phyloP scores from a whole-genome alignment of 2,329 filamentous ascomycete species.

The Cladosporium colombiae region DNA sequence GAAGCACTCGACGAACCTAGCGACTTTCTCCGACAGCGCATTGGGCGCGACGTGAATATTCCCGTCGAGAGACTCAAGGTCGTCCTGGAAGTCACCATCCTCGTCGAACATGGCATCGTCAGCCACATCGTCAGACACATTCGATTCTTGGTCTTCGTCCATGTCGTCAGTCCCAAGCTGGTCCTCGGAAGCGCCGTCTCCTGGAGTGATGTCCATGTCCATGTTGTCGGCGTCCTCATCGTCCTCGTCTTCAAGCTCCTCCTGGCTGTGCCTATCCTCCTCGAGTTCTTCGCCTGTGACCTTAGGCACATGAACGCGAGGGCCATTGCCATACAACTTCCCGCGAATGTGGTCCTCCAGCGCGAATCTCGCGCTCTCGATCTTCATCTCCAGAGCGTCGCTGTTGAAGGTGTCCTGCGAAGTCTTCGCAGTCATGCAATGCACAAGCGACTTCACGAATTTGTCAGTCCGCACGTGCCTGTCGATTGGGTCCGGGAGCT shows the following conservation, averaged over 20 bases:
- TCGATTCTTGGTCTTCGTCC: neutral
- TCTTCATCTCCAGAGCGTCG: slow-evolving; percentile 21
- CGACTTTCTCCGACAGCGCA: neutral
- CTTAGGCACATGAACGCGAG: neutral
- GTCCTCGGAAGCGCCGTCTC: neutral
- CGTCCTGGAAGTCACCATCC: neutral
- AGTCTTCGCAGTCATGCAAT: slow-evolving; percentile 23
- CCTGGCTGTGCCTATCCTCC: neutral
- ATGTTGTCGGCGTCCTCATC: neutral
- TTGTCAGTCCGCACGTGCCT: slow-evolving; percentile 20
- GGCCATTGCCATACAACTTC: slow-evolving; percentile 2
- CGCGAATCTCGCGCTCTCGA: slow-evolving; percentile 23
- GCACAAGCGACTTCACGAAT: slow-evolving; percentile 27
- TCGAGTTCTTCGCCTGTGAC: neutral
- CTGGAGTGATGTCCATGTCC: neutral
- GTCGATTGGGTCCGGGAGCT: slow-evolving; percentile 27
- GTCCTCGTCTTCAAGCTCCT: neutral
- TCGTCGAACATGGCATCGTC: neutral
- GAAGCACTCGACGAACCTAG: neutral
- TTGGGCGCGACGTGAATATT: neutral
- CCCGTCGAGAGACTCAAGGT: neutral
- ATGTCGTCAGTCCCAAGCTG: neutral
- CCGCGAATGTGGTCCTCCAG: slow-evolving; percentile 22
- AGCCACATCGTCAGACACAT: neutral
- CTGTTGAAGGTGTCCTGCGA: slow-evolving; percentile 4